These are phyloP conservation scores for Coffea humblotiana DNA, from an alignment of 305 asterid species.

Conservation along the genomic window DNA sequence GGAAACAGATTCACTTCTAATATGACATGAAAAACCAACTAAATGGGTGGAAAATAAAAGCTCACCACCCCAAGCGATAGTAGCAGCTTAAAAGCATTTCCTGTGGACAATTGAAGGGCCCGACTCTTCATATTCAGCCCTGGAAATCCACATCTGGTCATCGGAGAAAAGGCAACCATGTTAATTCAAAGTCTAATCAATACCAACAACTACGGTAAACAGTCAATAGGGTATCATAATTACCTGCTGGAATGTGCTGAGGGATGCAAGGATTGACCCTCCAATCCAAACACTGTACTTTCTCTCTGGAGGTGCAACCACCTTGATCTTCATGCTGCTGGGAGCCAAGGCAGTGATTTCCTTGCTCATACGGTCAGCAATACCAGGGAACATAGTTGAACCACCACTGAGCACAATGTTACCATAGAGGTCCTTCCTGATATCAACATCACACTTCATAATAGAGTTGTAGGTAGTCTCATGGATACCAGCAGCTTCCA, in stretches of 20 bases:
- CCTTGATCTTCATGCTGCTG: slow-evolving; percentile 70
- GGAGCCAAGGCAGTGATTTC: slow-evolving; percentile 71
- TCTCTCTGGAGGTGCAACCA: slow-evolving; percentile 66
- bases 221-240: neutral
- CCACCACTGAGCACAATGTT: slow-evolving; percentile 68
- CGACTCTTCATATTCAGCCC: slow-evolving; percentile 63
- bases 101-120: slow-evolving; percentile 71
- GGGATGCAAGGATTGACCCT: slow-evolving; percentile 72
- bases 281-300: slow-evolving; percentile 75
- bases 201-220: neutral
- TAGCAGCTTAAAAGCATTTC: slow-evolving; percentile 55
- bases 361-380: slow-evolving; percentile 69
- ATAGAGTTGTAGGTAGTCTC: slow-evolving; percentile 65
- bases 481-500: slow-evolving; percentile 69
- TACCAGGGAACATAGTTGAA: slow-evolving; percentile 63
- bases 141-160: slow-evolving; percentile 70
- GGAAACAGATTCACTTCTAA: slow-evolving; percentile 23
- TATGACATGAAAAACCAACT: slow-evolving; percentile 28
- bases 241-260: slow-evolving; percentile 73
- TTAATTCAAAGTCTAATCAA: slow-evolving; percentile 6
- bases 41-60: slow-evolving; percentile 9
- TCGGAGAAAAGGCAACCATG: slow-evolving; percentile 8
- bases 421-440: slow-evolving; percentile 63
- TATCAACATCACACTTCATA: slow-evolving; percentile 67
- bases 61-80: slow-evolving; percentile 28